Base-by-base conservation (phyloP, 78 protist genomes). In the Speleostelium caveatum region DNA sequence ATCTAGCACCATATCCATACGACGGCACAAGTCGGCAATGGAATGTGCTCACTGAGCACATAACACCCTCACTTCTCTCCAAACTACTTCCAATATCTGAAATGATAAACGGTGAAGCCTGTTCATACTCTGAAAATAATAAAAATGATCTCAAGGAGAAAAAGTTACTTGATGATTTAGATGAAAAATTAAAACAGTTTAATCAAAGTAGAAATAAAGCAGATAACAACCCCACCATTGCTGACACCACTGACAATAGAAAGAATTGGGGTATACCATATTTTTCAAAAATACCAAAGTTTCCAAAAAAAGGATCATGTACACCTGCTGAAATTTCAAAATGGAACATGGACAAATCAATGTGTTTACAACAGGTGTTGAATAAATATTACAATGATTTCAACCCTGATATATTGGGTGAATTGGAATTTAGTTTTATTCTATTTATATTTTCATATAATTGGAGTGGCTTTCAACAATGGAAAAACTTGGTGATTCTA, bases 231-330 rank as follows among this genome's bases (percentile, higher is more conserved):
- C 3, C n/a, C 16, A 60, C 32, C 21, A 75, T 41, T n/a, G 24
- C 56, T 6, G 39, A 22, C 1, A 19, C 17, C 17, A 28, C 22
- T 30, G 3, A 12, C 17, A 41, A 69, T 17, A 26, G 77, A 69
- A 35, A 68, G 28, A 68, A 51, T 51, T 83, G 90, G 90, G 90
- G 90, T 22, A 61, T 83, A 42, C 90, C 90, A 42, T 69, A 83
- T 42, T 83, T 68, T n/a, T 69, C 90, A 58, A 69, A 63, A 39
- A 67, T 83, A 19, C 78, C 90, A 56, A 53, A 58, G 2, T 35
- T 26, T 17, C 88, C 88, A 55, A 38, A 38, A 12, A 38, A 38
- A 26, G 16, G 30, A n/a, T 30, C 16, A 12, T 17, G 10, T 5
- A 41, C 62, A 24, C 56, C 65, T 30, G 26, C 24, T 17, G 42